These are phyloP conservation scores for Venturiaceae sp. DNA, from an alignment of 2,329 filamentous ascomycete species.

Conservation along the genomic window DNA sequence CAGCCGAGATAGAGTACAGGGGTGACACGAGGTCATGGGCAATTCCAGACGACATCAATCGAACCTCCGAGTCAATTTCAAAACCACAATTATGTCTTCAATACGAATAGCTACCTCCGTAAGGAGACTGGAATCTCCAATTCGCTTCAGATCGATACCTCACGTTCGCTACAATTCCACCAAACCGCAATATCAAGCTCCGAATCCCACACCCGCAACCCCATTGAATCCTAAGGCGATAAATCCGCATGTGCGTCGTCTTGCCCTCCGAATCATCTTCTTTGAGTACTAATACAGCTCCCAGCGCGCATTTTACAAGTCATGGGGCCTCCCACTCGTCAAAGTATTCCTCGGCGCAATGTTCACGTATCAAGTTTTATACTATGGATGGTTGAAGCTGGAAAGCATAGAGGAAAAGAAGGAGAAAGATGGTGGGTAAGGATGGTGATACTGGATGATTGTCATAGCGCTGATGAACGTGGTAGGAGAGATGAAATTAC, in stretches of 20 bases:
- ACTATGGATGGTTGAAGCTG: slow-evolving; percentile 65
- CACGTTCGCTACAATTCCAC: neutral
- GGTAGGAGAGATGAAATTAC: slow-evolving; percentile 8
- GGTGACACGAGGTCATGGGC: neutral
- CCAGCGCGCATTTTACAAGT: slow-evolving; percentile 61
- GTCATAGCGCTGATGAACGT: neutral
- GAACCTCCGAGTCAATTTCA: too few relatives aligned
- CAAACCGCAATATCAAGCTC: neutral
- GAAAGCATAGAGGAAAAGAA: slow-evolving; percentile 60
- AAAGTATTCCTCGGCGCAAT: slow-evolving; percentile 68
- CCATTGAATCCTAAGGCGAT: neutral
- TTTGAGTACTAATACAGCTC: neutral
- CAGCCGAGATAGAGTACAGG: neutral
- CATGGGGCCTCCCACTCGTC: slow-evolving; percentile 61
- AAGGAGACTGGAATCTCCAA: neutral
- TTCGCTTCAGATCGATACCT: neutral
- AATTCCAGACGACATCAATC: neutral
- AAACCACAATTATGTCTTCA: neutral
- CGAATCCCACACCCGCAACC: neutral
- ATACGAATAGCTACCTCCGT: neutral
- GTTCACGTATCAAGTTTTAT: slow-evolving; percentile 68
- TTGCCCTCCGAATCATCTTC: neutral
- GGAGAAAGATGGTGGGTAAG: slow-evolving; percentile 42
- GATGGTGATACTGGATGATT: neutral
- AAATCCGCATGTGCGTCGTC: slow-evolving; percentile 7